Percentiles rank a stretch among this genome's conserved stretches.
Conservation (phyloP, 495 filamentous ascomycete species). For the Massariosphaeria phaeospora region DNA sequence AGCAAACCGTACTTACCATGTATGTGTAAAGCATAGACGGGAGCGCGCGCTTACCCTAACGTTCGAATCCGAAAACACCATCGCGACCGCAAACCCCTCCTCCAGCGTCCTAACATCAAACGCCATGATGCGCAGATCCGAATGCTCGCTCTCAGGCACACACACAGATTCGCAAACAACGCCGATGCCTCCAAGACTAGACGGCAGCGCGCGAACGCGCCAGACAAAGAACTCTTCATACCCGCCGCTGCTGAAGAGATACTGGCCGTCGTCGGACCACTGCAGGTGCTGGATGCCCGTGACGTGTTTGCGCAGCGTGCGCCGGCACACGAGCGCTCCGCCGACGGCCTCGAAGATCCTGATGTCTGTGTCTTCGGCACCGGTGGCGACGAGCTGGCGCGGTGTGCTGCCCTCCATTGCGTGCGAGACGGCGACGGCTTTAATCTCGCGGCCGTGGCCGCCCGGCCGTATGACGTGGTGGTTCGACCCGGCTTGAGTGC, state of each 20-base stretch:
- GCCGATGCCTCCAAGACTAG: constrained; percentile 46
- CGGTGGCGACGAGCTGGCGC: constrained; percentile 63
- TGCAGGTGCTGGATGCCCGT: constrained; percentile 77
- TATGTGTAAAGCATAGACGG: neutral
- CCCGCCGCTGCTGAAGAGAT: constrained; percentile 78
- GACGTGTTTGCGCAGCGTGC: constrained; percentile 66
- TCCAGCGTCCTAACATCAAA: constrained; percentile 53
- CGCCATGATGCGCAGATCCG: constrained; percentile 73
- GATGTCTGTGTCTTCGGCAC: constrained; percentile 83
- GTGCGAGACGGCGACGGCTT: constrained; percentile 58
- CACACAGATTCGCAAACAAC: constrained; percentile 60
- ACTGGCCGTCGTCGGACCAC: constrained; percentile 60
- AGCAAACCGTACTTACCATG: neutral
- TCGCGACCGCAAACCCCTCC: constrained; percentile 51
- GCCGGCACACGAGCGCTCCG: constrained; percentile 49
- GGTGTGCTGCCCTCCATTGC: neutral
- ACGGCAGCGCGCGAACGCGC: constrained; percentile 54
- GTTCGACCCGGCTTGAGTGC: constrained; percentile 46
- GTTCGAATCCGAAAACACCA: constrained; percentile 76
- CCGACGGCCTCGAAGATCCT: constrained; percentile 54
- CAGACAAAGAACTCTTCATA: constrained; percentile 87
- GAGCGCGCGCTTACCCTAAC: constrained; percentile 48
- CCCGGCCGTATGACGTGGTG: constrained; percentile 59
- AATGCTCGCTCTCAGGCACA: constrained; percentile 52
- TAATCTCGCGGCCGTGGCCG: constrained; percentile 84